phyloP scores from a whole-genome alignment of 2,329 filamentous ascomycete species.

The Leptoxyphium fumago region DNA sequence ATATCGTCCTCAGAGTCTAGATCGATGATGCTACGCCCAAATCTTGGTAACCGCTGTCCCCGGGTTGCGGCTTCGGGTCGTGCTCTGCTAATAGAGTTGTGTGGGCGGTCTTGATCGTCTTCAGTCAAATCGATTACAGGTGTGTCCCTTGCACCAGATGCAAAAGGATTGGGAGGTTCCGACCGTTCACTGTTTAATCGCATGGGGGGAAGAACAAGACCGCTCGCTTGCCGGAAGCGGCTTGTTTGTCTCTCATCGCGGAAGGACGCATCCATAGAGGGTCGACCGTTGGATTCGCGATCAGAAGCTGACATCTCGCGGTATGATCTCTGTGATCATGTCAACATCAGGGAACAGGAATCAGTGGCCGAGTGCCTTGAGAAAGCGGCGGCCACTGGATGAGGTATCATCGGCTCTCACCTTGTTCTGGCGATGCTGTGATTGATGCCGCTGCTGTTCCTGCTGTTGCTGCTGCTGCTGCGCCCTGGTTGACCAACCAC shows the following conservation, averaged over 20 bases:
- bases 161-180: too few relatives aligned
- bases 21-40: constrained; percentile 29
- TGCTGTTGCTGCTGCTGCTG: not conserved
- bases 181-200: not conserved
- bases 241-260: not conserved
- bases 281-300: not conserved
- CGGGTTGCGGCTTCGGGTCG: constrained; percentile 4
- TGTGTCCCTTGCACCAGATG: not conserved
- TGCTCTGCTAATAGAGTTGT: not conserved
- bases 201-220: not conserved
- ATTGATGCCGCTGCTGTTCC: not conserved
- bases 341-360: too few relatives aligned
- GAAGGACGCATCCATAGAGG: not conserved
- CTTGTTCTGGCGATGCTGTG: not conserved
- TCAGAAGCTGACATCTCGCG: not conserved
- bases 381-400: too few relatives aligned
- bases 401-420: too few relatives aligned
- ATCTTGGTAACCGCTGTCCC: constrained; percentile 25
- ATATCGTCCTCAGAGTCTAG: constrained; percentile 6
- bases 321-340: not conserved
- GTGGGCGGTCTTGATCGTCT: not conserved
- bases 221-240: not conserved
- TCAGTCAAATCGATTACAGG: not conserved
- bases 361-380: too few relatives aligned
- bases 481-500: not conserved